Evolutionary conservation across 352 stramenopile species (phyloP), one percentile per base, ranked within the genome.

Genomic region (Pythium aphanidermatum): DNA sequence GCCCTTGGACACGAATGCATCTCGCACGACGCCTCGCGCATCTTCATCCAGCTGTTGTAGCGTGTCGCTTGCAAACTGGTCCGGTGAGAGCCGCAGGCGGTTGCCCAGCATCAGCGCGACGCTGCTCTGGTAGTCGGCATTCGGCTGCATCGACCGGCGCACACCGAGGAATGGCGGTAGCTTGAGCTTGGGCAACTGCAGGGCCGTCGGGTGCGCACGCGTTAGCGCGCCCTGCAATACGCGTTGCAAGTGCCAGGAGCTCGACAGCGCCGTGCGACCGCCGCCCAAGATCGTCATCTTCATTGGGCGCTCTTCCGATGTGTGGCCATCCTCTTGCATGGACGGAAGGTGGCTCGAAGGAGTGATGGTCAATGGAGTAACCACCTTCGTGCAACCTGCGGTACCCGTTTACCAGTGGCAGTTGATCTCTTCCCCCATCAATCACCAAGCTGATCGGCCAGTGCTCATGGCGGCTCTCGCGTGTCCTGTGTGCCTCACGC

Each of bases 111-210:
- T 60, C 30, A 92, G 55, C 17, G 71, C 69, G 5, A 86, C 34
- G 42, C 73, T 83, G 19, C 76, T 86, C 59, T 92, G 80, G 62
- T 90, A 92, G 65, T 92, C 80, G 13, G 68, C 70, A 23, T 63
- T 69, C 2, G 20, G 54, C 54, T 90, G 77, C 44, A 64, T 51
- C 29, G 77, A 88, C 33, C 80, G 80, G 4, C 80, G 74, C 32
- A 92, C 64, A 7, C 74, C 78, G 23, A 90, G 50, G 13, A 62
- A 58, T 29, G 64, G 44, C 33, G 70, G 67, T 13, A 77, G 40
- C 9, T 63, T 54, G 10, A 60, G 25, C 42, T 60, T 35, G 28
- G 43, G 29, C 14, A 63, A 38, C 14, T 59, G 51, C 11, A 83
- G 21, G 3, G 54, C 50, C 19, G 13, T 12, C 8, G 72, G 72